Evolutionary conservation across 177 flowering plant genomes (phyloP), one percentile per base, ranked within the genome.

Genomic region (Vitis hybrid): DNA sequence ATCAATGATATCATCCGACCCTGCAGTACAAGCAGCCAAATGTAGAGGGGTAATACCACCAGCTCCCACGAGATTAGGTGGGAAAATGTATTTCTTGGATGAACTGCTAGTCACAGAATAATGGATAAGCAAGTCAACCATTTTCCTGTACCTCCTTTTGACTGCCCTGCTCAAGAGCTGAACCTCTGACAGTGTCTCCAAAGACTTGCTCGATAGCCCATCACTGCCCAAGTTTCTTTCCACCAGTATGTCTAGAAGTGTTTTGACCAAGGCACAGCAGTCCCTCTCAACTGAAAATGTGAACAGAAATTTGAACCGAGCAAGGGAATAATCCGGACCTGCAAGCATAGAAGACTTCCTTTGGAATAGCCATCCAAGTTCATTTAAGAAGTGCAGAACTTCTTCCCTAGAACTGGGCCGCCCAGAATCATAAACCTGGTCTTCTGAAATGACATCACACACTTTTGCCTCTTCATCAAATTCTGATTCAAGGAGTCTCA

Each of bases 291-390:
- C 87, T 2, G 98, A 83, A 70, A 89, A 92, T 18, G 80, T 74
- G 15, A 92, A 79, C 15, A 94, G 85, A 79, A 81, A 88, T 70
- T 84, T 91, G 84, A 88, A 84, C 50, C 97, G 87, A 32, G 66
- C 2, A 67, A 76, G 69, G 3, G 84, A 82, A 74, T 81, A 91
- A 46, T 80, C 75, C 2, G 82, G 78, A 71, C 27, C 59, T 15
- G 68, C 80, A 55, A 67, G 75, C 56, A 73, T 70, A 17, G 73
- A 65, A 57, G 74, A 69, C 30, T 74, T 86, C 72, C 87, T 80
- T 73, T 92, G 98, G 70, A 94, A 90, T 2, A 94, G 74, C 98
- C 98, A 94, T 60, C 98, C 98, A 48, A 94, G 93, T 75, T 94
- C 98, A 79, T 94, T 85, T 64, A 94, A 79, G 75, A 89, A 94